These are phyloP conservation scores for Alternaria sp. DNA, from an alignment of 2,329 filamentous ascomycete genomes.

Conservation along the genomic window DNA sequence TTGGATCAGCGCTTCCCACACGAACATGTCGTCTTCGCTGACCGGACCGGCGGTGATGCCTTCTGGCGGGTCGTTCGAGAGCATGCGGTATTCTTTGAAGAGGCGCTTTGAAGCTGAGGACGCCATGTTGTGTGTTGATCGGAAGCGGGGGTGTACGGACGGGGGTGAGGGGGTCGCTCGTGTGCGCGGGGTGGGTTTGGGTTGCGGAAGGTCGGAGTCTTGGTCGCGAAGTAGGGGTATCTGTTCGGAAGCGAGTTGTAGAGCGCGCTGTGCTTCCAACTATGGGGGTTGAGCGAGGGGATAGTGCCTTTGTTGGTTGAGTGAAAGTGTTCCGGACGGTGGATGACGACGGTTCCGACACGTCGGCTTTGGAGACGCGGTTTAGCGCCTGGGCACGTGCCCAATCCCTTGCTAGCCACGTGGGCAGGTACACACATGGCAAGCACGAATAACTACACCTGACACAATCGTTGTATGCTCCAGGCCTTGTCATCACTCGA, in stretches of 20 bases:
- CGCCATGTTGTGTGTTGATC: conserved; percentile 47
- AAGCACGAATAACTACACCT: not conserved
- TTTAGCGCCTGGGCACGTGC: conserved; percentile 14
- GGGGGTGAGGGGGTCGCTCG: not conserved
- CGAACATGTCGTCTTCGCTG: conserved; percentile 90
- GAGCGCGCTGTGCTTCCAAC: not conserved
- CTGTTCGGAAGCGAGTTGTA: not conserved
- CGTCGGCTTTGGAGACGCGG: conserved; percentile 18
- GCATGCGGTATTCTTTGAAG: conserved; percentile 93
- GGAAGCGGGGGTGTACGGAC: not conserved
- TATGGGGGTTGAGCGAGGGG: not conserved
- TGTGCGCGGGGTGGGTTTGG: not conserved
- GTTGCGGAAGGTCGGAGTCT: not conserved
- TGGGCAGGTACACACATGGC: not conserved
- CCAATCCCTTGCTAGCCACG: not conserved
- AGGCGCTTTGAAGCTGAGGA: conserved; percentile 74
- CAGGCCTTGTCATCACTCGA: not conserved
- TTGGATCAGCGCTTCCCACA: conserved; percentile 96
- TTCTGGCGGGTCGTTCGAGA: conserved; percentile 94
- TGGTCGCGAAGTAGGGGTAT: not conserved
- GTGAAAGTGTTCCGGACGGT: not conserved
- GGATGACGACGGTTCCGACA: conserved; percentile 6
- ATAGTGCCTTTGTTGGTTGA: not conserved
- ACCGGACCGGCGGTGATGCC: conserved; percentile 95
- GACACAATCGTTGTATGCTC: not conserved